phyloP scores from a whole-genome alignment of 2,329 filamentous ascomycete genomes.

The Colletotrichum aenigma region DNA sequence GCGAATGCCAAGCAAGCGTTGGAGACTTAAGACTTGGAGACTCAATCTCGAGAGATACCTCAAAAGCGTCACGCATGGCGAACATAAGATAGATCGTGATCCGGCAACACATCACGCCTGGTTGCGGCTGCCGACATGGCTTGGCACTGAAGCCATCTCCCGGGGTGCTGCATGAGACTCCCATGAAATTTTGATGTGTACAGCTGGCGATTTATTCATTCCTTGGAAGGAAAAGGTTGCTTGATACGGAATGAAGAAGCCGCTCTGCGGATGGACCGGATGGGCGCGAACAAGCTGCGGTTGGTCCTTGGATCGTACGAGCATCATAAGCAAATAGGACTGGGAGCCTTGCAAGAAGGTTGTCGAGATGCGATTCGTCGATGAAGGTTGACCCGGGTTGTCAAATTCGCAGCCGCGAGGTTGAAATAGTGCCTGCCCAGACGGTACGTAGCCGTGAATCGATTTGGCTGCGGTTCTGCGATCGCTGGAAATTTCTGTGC shows the following conservation, averaged over 20 bases:
- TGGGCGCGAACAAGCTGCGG: not conserved
- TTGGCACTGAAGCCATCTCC: not conserved
- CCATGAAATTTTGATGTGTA: not conserved
- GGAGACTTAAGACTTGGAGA: not conserved
- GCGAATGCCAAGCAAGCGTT: not conserved
- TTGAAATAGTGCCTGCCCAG: not conserved
- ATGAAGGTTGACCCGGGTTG: not conserved
- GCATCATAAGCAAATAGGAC: not conserved
- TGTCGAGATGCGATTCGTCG: not conserved
- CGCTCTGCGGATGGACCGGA: not conserved
- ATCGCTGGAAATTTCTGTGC: not conserved
- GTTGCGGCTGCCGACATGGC: not conserved
- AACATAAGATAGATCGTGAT: not conserved
- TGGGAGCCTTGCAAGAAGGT: not conserved
- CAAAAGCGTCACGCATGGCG: not conserved
- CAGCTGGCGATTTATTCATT: not conserved
- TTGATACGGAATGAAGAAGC: not conserved
- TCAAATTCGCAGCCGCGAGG: not conserved
- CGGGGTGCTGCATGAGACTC: not conserved
- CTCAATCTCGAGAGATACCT: not conserved
- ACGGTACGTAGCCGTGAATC: not conserved
- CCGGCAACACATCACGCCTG: not conserved
- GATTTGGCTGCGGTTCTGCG: not conserved
- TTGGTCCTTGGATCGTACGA: not conserved
- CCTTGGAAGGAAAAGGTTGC: not conserved